Percentiles rank a stretch among this genome's conserved stretches.
These are phyloP conservation scores for Salicornia ramosissima DNA, from an alignment of 148 eudicot genomes.

Conservation along the genomic window DNA sequence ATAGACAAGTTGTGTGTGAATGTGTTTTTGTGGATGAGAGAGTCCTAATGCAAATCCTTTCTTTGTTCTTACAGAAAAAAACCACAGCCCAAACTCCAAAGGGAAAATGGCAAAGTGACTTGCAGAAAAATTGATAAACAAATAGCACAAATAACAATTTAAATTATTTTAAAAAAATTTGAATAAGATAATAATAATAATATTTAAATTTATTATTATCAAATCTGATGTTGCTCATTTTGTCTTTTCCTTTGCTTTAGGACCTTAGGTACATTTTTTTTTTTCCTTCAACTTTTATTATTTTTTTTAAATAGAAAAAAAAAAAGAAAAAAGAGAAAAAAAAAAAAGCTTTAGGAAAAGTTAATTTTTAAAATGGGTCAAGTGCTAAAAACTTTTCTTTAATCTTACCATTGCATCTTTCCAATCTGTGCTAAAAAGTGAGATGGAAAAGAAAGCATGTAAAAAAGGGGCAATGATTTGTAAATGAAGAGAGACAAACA, in stretches of 20 bases:
- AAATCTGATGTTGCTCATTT: constrained; percentile 33
- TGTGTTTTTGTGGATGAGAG: constrained; percentile 30
- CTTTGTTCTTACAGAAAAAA: constrained; percentile 14
- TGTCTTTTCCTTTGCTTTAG: constrained; percentile 34
- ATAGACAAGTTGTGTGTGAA: constrained; percentile 8
- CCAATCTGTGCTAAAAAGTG: constrained; percentile 32
- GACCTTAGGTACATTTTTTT: constrained; percentile 22
- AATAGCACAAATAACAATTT: neutral
- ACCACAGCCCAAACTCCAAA: constrained; percentile 26
- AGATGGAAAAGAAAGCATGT: constrained; percentile 36
- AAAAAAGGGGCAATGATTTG: constrained; percentile 37
- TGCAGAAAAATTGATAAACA: neutral
- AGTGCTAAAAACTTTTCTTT: constrained; percentile 26
- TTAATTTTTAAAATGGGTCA: constrained; percentile 7
- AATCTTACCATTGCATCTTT: constrained; percentile 30
- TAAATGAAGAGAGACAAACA: constrained; percentile 29
- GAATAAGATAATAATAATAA: neutral
- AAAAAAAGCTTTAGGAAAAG: constrained; percentile 16
- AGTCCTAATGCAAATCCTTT: neutral
- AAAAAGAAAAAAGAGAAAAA: neutral
- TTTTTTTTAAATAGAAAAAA: neutral
- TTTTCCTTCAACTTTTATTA: constrained; percentile 11
- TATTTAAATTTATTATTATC: neutral
- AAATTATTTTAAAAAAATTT: too few relatives aligned
- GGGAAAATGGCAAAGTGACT: neutral